Base-by-base conservation (phyloP, 495 filamentous ascomycete genomes). In the Hypoxylon subgilvum region DNA sequence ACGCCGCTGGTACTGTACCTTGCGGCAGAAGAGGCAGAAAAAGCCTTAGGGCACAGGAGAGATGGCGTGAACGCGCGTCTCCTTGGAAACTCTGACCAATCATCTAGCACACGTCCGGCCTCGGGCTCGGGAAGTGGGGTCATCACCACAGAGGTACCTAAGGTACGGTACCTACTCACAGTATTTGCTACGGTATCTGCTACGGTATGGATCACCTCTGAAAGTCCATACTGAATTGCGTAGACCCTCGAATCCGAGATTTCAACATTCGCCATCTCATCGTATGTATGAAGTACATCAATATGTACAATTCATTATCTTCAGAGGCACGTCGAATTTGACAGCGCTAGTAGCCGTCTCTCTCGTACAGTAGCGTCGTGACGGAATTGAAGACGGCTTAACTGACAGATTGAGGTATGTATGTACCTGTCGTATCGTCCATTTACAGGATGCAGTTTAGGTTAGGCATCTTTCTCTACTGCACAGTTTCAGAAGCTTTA, bases 61-160 rank as follows among this genome's bases (percentile, higher is more conserved):
- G 61, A 64, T 49, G 40, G 54, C 54, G 54, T 64, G 61, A 64
- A 64, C 61, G 61, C 61, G 61, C 61, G 61, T 64, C 61, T 64
- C 34, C 54, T 25, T 27, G 5, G n/a, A 13, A 13, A 13, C 1
- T 46, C 40, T 14, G 7, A 1, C 61, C 61, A 64, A 64, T 64
- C 61, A 55, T 40, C 6, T 64, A 64, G 54, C 32, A 59, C 18
- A 28, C 4, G 55, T 55, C 53, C 39, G 50, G 28, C 31, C 36
- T 34, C 45, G 34, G 25, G 10, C 36, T 34, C 45, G 34, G 25
- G 10, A 32, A 51, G 61, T 64, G 61, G 61, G 44, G 61, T 46
- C 50, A 47, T 39, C 4, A 43, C 54, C 54, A 55, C 43, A 47
- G 48, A 57, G 34, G 13, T 38, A 13, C 13, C 13, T 38, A 8